Base-by-base conservation (phyloP, 1,139 yeast species). In the Debaryomycetaceae sp. region DNA sequence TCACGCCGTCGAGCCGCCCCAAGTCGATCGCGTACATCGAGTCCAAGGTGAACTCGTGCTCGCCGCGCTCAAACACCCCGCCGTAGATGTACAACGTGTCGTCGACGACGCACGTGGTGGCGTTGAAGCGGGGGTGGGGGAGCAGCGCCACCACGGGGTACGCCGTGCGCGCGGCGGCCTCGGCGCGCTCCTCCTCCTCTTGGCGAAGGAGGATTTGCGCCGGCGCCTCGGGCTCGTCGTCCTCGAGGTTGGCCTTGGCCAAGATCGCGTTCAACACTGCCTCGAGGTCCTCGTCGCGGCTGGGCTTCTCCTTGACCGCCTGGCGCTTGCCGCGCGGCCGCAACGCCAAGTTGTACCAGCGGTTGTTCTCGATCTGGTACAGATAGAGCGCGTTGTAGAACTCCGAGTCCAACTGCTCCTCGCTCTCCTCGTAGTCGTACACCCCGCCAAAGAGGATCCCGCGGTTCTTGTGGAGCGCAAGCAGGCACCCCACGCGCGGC, bases 381-480 rank as follows among this genome's bases (percentile, higher is more conserved):
- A 93, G 81, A 48, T 78, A 80, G 32, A 91, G 59, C 40, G 79
- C 79, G 50, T 89, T 88, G 61, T 74, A 91, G 51, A 89, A 91
- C 31, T 75, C 78, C 3, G 96, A 85, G 28, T 83, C 93, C 41
- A 91, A 62, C 32, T 83, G 76, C 53, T 91, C 98, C 54, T 91
- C 97, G 21, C 95, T 89, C 56, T 91, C 98, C 43, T 88, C 96
- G 39, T 74, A 83, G 57, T 91, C 98, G 49, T 75, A 89, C 10
- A 91, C 98, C 41, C 98, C 98, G 25, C 97, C 98, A 61, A 89
- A 91, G 51, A 89, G 51, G 11, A 91, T 74, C 37, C 97, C 97
- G 64, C 97, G 77, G 38, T 93, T 94, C 46, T 88, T 84, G 56
- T 91, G 97, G 48, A 72, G 71, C 3, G 78, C 89, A 77, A 91